Conservation (phyloP, 805 yeast species). For the Kuraishia hungarica region DNA sequence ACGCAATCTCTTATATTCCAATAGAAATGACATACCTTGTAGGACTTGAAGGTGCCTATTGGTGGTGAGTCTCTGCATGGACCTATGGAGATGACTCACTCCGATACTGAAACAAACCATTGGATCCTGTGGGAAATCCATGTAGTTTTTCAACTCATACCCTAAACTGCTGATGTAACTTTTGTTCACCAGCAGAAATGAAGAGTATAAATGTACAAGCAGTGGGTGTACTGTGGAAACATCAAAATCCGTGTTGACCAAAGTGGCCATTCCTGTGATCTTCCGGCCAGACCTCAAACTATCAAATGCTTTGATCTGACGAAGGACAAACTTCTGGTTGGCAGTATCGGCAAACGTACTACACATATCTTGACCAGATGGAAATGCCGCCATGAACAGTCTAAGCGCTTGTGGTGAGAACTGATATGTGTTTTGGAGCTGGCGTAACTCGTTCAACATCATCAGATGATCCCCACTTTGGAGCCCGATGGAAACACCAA, state of each 20-base stretch:
- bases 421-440: constrained; percentile 58
- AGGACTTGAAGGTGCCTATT: constrained; percentile 82
- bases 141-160: constrained; percentile 65
- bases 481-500: constrained; percentile 51
- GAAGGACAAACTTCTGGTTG: constrained; percentile 81
- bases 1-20: constrained; percentile 60
- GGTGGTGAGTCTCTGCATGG: constrained; percentile 82
- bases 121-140: constrained; percentile 65
- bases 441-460: constrained; percentile 52
- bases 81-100: constrained; percentile 75
- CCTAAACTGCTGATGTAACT: constrained; percentile 79
- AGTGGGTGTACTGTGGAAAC: constrained; percentile 53
- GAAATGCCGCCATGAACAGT: constrained; percentile 57
- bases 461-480: constrained; percentile 39
- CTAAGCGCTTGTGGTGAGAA: constrained; percentile 64
- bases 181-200: constrained; percentile 70
- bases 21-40: constrained; percentile 75
- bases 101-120: constrained; percentile 70
- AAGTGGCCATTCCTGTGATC: constrained; percentile 74
- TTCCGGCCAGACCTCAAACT: constrained; percentile 45
- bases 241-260: constrained; percentile 45
- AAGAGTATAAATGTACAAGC: constrained; percentile 58
- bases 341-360: constrained; percentile 66
- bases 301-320: constrained; percentile 88
- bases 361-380: constrained; percentile 50